Evolutionary conservation across 1,284 basidiomycete species (phyloP), one percentile per base, ranked within the genome.

Genomic region (Veloporphyrellus conicus): DNA sequence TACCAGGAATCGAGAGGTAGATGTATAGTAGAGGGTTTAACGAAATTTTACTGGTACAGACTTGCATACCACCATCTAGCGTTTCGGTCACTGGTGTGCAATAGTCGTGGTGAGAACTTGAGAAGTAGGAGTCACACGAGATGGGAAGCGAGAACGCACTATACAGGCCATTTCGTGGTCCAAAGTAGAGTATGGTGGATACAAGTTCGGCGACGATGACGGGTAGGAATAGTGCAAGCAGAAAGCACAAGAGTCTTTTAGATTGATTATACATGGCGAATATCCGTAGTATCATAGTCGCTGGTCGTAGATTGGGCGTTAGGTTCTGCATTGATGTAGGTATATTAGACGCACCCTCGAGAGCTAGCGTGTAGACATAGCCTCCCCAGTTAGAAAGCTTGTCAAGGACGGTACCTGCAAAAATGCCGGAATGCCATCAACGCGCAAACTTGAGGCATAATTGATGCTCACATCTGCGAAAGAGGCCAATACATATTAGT

Each of bases 201-300:
- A 48, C 16, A 18, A 48, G 25, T 40, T 43, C 45, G 16, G 20
- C 23, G 4, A 44, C 25, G 3, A 43, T 32, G 6, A 32, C 41
- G 3, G 49, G 45, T 19, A 50, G 6, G 37, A 48, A 50, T 23
- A 28, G 28, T 12, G 22, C 41, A 25, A 50, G 41, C n/a, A 50
- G 27, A 32, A 49, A 15, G 18, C 14, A 40, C 15, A 48, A 29
- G 14, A 48, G 19, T 25, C 18, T 31, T 43, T 14, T 50, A 25
- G 49, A 50, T 22, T 28, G 23, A 43, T 49, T 48, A 38, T 50
- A 50, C 49, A 49, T 49, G 8, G 49, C 46, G 15, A 40, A 31
- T 43, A 48, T 32, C 15, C 49, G 46, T 27, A 50, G 31, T 41
- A 50, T 50, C 46, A 50, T 50, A 20, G 27, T 50, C 18, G 31